Evolutionary conservation across 1,284 basidiomycete genomes (phyloP).

Genomic region (Papiliotrema laurentii): DNA sequence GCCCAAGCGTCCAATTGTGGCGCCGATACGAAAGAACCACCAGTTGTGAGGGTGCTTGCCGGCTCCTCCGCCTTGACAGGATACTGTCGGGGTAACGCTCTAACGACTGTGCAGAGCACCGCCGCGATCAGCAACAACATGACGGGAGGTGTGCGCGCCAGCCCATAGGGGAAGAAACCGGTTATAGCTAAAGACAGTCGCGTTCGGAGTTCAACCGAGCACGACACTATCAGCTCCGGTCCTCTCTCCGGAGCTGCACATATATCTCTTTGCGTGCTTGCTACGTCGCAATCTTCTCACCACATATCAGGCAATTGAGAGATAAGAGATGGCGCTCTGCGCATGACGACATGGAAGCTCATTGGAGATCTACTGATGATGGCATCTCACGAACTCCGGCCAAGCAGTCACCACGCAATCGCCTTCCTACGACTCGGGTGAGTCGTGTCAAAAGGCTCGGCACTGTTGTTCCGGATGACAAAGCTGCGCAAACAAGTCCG

Average conservation of each 20-base stretch:
- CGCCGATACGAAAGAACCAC: conserved; percentile 1
- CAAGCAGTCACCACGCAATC: too few species aligned
- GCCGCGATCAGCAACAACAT: neutral
- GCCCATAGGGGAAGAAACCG: neutral
- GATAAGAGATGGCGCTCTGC: neutral
- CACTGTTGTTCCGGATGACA: neutral
- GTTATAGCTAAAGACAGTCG: neutral
- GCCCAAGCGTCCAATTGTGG: conserved; percentile 18
- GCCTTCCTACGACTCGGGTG: neutral
- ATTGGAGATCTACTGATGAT: neutral
- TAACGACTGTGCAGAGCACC: neutral
- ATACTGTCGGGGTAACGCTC: neutral
- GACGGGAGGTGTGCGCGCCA: neutral
- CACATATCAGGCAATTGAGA: neutral
- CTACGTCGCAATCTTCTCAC: neutral
- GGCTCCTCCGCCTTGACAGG: neutral
- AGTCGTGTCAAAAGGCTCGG: neutral
- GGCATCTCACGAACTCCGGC: neutral
- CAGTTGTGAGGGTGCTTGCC: neutral
- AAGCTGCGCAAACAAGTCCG: neutral
- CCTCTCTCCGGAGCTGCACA: neutral
- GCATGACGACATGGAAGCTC: neutral
- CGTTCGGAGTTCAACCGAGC: neutral
- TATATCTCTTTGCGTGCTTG: neutral
- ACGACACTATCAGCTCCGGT: neutral